phyloP scores from a whole-genome alignment of 1,139 yeast genomes.

The Blastobotrys buckinghamii region DNA sequence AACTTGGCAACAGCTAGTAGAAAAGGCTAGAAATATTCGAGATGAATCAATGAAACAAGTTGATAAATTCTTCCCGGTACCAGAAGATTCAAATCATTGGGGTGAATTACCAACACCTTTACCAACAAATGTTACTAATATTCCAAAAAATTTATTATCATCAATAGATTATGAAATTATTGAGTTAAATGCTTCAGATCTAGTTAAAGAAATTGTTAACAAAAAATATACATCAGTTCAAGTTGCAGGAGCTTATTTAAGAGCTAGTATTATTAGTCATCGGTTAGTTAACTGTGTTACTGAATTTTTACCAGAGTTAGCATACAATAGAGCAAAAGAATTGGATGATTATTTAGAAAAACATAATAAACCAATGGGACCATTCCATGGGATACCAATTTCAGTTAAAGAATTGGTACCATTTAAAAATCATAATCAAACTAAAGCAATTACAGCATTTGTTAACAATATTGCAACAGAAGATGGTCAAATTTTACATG shows the following conservation, averaged over 20 bases:
- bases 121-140: conserved; percentile 26
- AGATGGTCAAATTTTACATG: conserved; percentile 36
- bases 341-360: conserved; percentile 34
- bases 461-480: conserved; percentile 27
- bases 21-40: conserved; percentile 17
- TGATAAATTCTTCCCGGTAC: conserved; percentile 25
- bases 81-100: conserved; percentile 21
- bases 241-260: conserved; percentile 48
- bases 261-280: conserved; percentile 54
- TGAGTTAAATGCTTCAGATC: conserved; percentile 27
- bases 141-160: conserved; percentile 23
- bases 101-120: conserved; percentile 25
- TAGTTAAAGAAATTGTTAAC: conserved; percentile 38
- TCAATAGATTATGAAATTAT: conserved; percentile 26
- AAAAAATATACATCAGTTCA: conserved; percentile 38
- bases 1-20: conserved; percentile 10
- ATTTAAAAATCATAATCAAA: conserved; percentile 40
- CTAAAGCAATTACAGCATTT: conserved; percentile 38
- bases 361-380: conserved; percentile 38
- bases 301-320: conserved; percentile 29
- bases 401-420: conserved; percentile 47
- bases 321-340: conserved; percentile 33
- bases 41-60: conserved; percentile 28
- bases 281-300: conserved; percentile 40
- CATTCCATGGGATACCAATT: conserved; percentile 49